A percentile compares a stretch with the other conserved stretches of the same genome.
phyloP scores from a whole-genome alignment of 2,329 filamentous ascomycete genomes.

The Pseudophaeomoniella oleicola region DNA sequence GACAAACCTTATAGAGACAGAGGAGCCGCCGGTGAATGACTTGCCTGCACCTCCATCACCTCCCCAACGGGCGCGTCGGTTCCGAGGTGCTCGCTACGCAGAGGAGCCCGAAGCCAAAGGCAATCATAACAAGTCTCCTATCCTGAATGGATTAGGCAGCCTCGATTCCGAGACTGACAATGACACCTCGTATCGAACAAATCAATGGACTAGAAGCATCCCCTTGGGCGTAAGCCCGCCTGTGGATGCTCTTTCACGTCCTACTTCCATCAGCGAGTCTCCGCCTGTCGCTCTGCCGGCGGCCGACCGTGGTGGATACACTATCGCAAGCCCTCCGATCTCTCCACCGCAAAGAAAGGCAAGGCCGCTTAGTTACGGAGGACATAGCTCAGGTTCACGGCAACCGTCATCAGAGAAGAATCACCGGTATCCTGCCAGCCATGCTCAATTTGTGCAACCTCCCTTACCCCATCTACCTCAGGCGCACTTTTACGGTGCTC shows the following conservation, averaged over 20 bases:
- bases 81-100: conserved; percentile 6
- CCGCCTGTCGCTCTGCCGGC: conserved; percentile 24
- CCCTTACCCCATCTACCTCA: conserved; percentile 63
- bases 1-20: conserved; percentile 13
- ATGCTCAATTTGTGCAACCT: conserved; percentile 19
- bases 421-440: conserved; percentile 22
- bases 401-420: conserved; percentile 22
- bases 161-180: conserved; percentile 17
- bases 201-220: conserved; percentile 29
- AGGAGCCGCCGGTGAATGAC: conserved; percentile 9
- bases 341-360: conserved; percentile 25
- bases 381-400: conserved; percentile 21
- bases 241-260: conserved; percentile 20
- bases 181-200: conserved; percentile 21
- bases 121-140: conserved; percentile 18
- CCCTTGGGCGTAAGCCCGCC: conserved; percentile 30
- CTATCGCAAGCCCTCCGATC: conserved; percentile 23
- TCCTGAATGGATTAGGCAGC: conserved; percentile 22
- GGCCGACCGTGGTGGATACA: conserved; percentile 23
- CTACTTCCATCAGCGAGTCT: conserved; percentile 20
- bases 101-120: conserved; percentile 10
- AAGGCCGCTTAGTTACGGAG: conserved; percentile 27
- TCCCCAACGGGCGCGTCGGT: neutral
- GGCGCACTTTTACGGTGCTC: conserved; percentile 61
- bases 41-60: neutral